Evolutionary conservation across 139 green algal species (phyloP).

Genomic region (Dunaliella sp.): DNA sequence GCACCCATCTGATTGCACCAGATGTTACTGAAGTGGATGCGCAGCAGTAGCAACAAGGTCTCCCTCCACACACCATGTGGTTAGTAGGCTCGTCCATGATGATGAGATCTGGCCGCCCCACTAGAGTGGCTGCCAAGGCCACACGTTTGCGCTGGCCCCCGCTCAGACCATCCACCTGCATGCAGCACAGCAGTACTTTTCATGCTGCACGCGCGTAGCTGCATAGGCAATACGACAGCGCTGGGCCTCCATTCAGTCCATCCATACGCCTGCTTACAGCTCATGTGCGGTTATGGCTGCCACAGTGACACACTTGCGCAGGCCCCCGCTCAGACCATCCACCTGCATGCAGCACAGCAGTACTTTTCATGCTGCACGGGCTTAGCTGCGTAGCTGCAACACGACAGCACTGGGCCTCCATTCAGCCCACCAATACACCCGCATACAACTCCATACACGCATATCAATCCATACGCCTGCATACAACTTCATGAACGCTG

Average conservation of each 20-base stretch:
- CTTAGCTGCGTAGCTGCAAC: too few relatives aligned
- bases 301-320: conserved; percentile 68
- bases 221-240: too few relatives aligned
- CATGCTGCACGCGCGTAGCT: conserved; percentile 14
- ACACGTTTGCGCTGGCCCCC: conserved; percentile 71
- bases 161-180: conserved; percentile 32
- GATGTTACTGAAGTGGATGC: too few relatives aligned
- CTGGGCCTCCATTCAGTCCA: too few relatives aligned
- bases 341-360: conserved; percentile 1
- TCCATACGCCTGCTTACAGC: too few relatives aligned
- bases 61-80: conserved; percentile 61
- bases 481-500: too few relatives aligned
- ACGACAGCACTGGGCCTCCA: too few relatives aligned
- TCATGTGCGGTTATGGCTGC: conserved; percentile 37
- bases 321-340: conserved; percentile 54
- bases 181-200: conserved; percentile 2
- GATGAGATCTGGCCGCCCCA: conserved; percentile 72
- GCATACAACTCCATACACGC: conserved; percentile 3
- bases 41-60: too few relatives aligned
- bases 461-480: too few relatives aligned
- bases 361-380: conserved; percentile 15
- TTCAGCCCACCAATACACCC: too few relatives aligned
- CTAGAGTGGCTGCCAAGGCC: conserved; percentile 66
- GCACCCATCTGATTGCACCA: too few relatives aligned
- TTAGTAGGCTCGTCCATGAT: conserved; percentile 81